Evolutionary conservation across 768 basidiomycete species (phyloP).

Genomic region (Suillus subalutaceus): DNA sequence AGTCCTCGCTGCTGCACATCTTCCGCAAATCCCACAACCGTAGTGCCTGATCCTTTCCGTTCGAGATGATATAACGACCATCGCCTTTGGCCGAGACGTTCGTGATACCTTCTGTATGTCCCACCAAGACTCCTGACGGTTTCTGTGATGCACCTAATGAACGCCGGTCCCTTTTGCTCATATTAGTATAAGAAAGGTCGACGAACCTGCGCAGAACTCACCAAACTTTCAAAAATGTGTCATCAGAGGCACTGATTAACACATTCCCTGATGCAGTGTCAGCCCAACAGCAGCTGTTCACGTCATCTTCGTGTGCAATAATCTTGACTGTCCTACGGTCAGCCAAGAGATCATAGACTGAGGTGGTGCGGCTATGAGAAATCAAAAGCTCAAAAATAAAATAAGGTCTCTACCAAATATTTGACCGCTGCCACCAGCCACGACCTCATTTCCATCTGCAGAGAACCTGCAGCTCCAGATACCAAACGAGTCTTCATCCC

Average conservation of each 20-base stretch:
- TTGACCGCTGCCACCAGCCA: slow-evolving; percentile 87
- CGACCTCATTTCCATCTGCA: slow-evolving; percentile 92
- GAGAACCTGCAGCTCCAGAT: slow-evolving; percentile 97
- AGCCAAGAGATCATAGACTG: slow-evolving; percentile 90
- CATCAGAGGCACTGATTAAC: slow-evolving; percentile 93
- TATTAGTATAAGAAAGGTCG: neutral
- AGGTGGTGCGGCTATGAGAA: slow-evolving; percentile 4
- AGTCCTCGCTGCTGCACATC: slow-evolving; percentile 79
- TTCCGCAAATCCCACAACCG: slow-evolving; percentile 93
- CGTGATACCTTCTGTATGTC: slow-evolving; percentile 95
- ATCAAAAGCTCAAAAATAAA: slow-evolving; percentile 7
- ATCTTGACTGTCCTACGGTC: slow-evolving; percentile 83
- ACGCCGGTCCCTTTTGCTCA: slow-evolving; percentile 49
- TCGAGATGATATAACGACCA: slow-evolving; percentile 92
- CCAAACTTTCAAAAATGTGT: slow-evolving; percentile 96
- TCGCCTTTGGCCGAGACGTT: slow-evolving; percentile 96
- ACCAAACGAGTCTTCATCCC: slow-evolving; percentile 55
- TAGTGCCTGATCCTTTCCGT: slow-evolving; percentile 93
- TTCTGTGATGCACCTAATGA: slow-evolving; percentile 54
- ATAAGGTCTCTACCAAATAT: slow-evolving; percentile 60
- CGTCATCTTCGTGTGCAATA: slow-evolving; percentile 84
- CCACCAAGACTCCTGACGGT: slow-evolving; percentile 91
- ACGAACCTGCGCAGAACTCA: slow-evolving; percentile 35
- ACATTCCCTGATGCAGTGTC: slow-evolving; percentile 92
- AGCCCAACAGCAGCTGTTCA: slow-evolving; percentile 97